Base-by-base conservation (phyloP, 2,329 filamentous ascomycete genomes). In the Sclerotinia subarctica region DNA sequence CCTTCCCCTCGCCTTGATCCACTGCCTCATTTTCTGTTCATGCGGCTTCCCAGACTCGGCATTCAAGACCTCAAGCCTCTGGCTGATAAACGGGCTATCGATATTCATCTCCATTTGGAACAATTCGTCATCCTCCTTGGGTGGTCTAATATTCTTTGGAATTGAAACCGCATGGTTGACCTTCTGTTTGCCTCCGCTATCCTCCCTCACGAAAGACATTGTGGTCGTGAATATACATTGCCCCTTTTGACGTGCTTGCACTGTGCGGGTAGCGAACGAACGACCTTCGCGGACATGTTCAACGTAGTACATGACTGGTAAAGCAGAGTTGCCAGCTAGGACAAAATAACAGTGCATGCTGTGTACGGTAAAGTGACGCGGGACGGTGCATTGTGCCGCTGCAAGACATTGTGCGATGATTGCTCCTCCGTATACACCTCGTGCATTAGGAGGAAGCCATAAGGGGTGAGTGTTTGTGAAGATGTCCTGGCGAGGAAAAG, bases 311-410 rank as follows among this genome's bases (percentile, higher is more conserved):
- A 97, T 85, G 72, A 98, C 91, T 44, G 95, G 94, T 24, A 95
- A 90, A 69, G 90, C 87, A 17, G 88, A 85, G 76, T 94, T 91
- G 38, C 95, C 95, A 5, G 94, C 94, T 2, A 98, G 88, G 46
- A 99, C 89, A 79, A 99, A 99, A 83, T 98, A 99, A 86, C 95
- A 98, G 85, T 99, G 95, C 91, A 96, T 97, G 77, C 90, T 94
- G 83, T 99, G 95, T 62, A 95, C 88, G 69, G 89, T 86, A 80
- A 97, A 97, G 77, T 91, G 84, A 35, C 83, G 78, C 0, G 90
- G 90, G 2, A 99, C 92, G 11, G 95, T 99, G 76, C 88, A 87
- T 79, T 97, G 93, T 32, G 93, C 95, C 2, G 95, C 93, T 57
- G 91, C 86, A 35, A 97, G 89, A 76, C 87, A 94, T 83, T 98